Evolutionary conservation across 352 stramenopile species (phyloP).

Genomic region (Phytophthora megakarya): DNA sequence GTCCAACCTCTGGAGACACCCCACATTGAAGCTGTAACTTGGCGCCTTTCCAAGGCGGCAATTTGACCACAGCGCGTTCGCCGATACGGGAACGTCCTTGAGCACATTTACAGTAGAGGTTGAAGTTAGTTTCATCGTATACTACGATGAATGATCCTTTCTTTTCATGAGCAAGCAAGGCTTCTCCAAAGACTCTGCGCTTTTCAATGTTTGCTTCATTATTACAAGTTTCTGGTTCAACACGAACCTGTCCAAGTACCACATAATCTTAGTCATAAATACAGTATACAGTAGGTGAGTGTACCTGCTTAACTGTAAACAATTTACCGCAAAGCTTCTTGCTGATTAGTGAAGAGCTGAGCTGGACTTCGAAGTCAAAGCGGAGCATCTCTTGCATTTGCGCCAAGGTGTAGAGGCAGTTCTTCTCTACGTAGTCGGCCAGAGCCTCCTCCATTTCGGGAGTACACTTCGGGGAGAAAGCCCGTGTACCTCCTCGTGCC

Average conservation of each 20-base stretch:
- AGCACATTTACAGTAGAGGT: constrained; percentile 9
- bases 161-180: not conserved
- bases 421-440: too few relatives aligned
- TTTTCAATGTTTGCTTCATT: constrained; percentile 11
- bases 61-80: not conserved
- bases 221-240: constrained; percentile 12
- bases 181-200: not conserved
- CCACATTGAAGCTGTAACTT: constrained; percentile 20
- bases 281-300: not conserved
- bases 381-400: too few relatives aligned
- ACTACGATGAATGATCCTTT: constrained; percentile 1
- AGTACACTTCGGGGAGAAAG: too few relatives aligned
- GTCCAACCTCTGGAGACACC: not conserved
- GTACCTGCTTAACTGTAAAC: constrained; percentile 19
- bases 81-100: constrained; percentile 3
- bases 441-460: too few relatives aligned
- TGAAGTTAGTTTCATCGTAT: constrained; percentile 24
- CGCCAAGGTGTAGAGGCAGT: too few relatives aligned
- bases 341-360: too few relatives aligned
- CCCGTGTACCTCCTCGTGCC: too few relatives aligned
- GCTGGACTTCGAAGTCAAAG: too few relatives aligned
- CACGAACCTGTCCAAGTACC: too few relatives aligned
- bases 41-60: not conserved
- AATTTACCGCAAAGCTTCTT: too few relatives aligned
- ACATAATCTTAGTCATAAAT: not conserved